Evolutionary conservation across 1,139 yeast genomes (phyloP), one percentile per base, ranked within the genome.

Genomic region (Protomyces macrosporus): DNA sequence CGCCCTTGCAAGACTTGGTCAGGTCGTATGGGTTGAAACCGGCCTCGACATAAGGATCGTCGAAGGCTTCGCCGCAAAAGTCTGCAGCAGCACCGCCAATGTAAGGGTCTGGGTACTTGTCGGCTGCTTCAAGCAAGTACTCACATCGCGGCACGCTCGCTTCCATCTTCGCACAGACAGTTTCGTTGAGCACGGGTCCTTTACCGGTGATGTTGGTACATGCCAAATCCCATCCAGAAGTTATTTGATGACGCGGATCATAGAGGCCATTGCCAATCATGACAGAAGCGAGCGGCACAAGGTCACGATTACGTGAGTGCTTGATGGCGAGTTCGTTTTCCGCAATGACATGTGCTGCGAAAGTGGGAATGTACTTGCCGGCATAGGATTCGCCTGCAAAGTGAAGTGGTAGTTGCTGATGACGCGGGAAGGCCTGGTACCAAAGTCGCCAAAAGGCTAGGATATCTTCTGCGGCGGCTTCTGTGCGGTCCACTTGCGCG

Each of bases 301-400:
- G n/a, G 37, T 53, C 61, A 9, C 45, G 45, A n/a, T 30, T 30
- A 30, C 40, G 48, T 9, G 36, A 53, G 33, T 35, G 35, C 14
- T 42, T 48, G 14, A 10, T 14, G 16, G 58, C 58, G n/a, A 42
- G 39, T 33, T 58, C 52, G 48, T 56, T 81, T 73, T 90, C 95
- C 32, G 85, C 80, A 72, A 90, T 77, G 16, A 91, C 80, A 1
- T 83, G 84, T 55, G 81, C 77, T 0, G 95, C 95, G 65, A 91
- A 82, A 73, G 87, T 89, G 0, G 98, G 98, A 64, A 93, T 87
- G 73, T 90, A 93, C 74, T 91, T 97, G 33, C 98, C 98, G 1
- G 98, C 98, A 76, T 86, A 93, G 70, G 96, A 88, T 75, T 93
- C 98, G 35, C 98, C 98, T 0, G 97, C 96, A 59, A 93, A 74